Evolutionary conservation across 225 moss, liverwort and hornwort genomes (phyloP).

Genomic region (Bryoerythrophyllum caledonicum): DNA sequence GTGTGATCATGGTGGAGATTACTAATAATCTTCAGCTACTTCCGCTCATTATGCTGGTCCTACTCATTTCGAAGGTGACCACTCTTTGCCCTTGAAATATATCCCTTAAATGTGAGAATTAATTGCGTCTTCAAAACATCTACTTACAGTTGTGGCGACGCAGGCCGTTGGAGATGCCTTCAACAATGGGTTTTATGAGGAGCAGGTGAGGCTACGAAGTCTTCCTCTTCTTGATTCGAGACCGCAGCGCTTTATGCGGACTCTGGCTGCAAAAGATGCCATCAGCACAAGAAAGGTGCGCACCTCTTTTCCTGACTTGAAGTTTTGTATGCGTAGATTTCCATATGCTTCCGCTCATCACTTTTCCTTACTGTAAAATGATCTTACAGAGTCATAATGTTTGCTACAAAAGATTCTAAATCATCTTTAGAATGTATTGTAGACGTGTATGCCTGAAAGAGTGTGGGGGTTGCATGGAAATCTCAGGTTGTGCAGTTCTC

Average conservation of each 20-base stretch:
- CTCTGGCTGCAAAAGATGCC: conserved; percentile 82
- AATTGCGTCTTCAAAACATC: conserved; percentile 11
- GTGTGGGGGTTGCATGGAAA: conserved; percentile 17
- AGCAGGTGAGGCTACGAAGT: conserved; percentile 79
- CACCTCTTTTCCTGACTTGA: neutral
- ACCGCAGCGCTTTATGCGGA: conserved; percentile 93
- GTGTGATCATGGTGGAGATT: conserved; percentile 99
- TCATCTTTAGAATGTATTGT: too few relatives aligned
- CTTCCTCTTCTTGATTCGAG: conserved; percentile 97
- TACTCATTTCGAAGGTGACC: conserved; percentile 93
- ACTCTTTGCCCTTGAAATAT: neutral
- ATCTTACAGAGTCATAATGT: neutral
- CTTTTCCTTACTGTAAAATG: neutral
- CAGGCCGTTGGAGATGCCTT: conserved; percentile 99
- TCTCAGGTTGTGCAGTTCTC: conserved; percentile 83
- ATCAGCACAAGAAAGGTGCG: conserved; percentile 79
- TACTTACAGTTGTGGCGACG: conserved; percentile 24
- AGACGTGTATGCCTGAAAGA: conserved; percentile 16
- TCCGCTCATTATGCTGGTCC: conserved; percentile 95
- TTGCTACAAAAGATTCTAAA: neutral
- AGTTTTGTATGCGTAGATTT: neutral
- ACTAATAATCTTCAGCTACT: conserved; percentile 98
- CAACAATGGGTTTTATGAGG: conserved; percentile 97
- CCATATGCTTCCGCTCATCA: neutral
- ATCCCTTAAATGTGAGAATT: neutral